Conservation (phyloP, 2,329 filamentous ascomycete species). For the Hyphodiscus sp. region DNA sequence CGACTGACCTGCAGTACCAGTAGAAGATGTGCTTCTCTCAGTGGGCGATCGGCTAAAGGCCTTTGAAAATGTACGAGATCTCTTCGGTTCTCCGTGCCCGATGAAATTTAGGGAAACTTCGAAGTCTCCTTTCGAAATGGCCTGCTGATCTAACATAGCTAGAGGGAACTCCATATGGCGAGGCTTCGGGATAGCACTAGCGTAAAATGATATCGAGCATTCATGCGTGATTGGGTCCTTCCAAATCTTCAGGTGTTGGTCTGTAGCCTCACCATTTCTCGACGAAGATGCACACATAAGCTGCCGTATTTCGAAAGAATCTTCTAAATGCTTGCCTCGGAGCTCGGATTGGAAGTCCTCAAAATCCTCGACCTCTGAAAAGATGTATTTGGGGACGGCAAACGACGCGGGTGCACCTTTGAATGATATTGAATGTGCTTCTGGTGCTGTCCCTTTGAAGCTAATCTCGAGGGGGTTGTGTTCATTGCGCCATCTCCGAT, state of each 20-base stretch:
- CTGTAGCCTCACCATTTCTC: not conserved
- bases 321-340: not conserved
- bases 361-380: not conserved
- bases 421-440: not conserved
- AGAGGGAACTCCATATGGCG: conserved; percentile 2
- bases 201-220: conserved; percentile 1
- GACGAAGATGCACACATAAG: not conserved
- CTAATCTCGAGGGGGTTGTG: not conserved
- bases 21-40: not conserved
- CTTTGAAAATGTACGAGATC: not conserved
- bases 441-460: not conserved
- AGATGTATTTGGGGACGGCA: not conserved
- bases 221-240: not conserved
- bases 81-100: not conserved
- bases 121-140: not conserved
- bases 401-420: not conserved
- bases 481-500: not conserved
- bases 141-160: not conserved
- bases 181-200: not conserved
- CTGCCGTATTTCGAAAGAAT: not conserved
- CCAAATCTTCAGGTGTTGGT: conserved; percentile 3
- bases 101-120: not conserved
- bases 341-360: conserved; percentile 1
- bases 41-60: conserved; percentile 2
- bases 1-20: not conserved